Base-by-base conservation (phyloP, 2,329 filamentous ascomycete species). In the Colletotrichum falcatum region DNA sequence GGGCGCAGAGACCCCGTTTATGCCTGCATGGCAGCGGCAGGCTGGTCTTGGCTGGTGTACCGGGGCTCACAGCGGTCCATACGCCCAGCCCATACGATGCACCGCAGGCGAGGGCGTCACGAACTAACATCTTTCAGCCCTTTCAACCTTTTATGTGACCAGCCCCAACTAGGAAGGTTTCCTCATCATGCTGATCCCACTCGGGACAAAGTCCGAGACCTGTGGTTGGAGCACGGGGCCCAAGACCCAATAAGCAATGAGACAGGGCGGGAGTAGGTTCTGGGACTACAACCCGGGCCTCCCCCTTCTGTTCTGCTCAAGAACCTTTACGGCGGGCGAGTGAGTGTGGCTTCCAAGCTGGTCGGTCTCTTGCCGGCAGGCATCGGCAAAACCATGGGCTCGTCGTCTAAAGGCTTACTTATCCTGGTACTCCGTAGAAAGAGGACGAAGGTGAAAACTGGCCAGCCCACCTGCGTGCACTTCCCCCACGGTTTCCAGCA, bases 1-100 rank as follows among this genome's bases (percentile, higher is more conserved):
- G 56, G 58, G 56, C 48, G 48, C 58, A 66, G 35, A 67, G 63
- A 70, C 64, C 46, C 64, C n/a, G n/a, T n/a, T 56, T 6, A 62
- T 67, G 51, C 37, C 48, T 54, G 53, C 28, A 37, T 33, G 37
- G 8, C 20, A 35, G 53, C 11, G 56, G 44, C 12, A 54, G 44
- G 37, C n/a, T 62, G 60, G 56, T 39, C 62, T 44, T 67, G 44
- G 35, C 8, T 46, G 35, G 64, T 44, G 58, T 51, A 44, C 44
- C 39, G 35, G 26, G 33, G 33, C 55, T 39, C 28, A 33, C 39
- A 28, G 16, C n/a, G 12, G 54, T 42, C 53, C 55, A 35, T 39
- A 14, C 37, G 37, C 37, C 37, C 11, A 39, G 37, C 42, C 49
- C 30, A 30, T 8, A 28, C 46, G 49, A 60, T 53, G 14, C 28